Evolutionary conservation across 805 yeast species (phyloP).

Genomic region (Kazachstania psychrophila): DNA sequence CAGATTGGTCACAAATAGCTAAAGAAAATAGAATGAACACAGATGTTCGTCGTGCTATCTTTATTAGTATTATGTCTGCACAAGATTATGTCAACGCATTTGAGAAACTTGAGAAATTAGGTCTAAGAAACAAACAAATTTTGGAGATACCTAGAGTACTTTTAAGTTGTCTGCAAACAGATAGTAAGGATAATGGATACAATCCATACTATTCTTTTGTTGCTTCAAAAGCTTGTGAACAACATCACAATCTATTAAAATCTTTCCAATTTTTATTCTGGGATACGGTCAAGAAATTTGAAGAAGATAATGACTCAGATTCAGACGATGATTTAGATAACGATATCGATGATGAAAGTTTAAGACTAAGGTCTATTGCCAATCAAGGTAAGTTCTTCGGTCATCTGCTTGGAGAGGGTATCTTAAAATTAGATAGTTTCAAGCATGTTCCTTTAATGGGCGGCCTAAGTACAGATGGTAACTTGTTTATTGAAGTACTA

Average conservation of each 20-base stretch:
- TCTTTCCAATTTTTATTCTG: slow-evolving; percentile 83
- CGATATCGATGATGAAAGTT: slow-evolving; percentile 42
- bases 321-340: slow-evolving; percentile 25
- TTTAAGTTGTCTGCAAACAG: slow-evolving; percentile 78
- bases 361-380: slow-evolving; percentile 48
- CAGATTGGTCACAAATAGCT: slow-evolving; percentile 86
- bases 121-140: slow-evolving; percentile 69
- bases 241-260: slow-evolving; percentile 61
- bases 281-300: slow-evolving; percentile 73
- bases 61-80: slow-evolving; percentile 91
- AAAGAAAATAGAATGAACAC: slow-evolving; percentile 87
- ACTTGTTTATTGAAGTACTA: slow-evolving; percentile 63
- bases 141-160: slow-evolving; percentile 80
- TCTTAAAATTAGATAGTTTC: slow-evolving; percentile 63
- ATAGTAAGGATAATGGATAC: slow-evolving; percentile 45
- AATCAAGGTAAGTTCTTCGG: slow-evolving; percentile 82
- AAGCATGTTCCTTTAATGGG: slow-evolving; percentile 67
- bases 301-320: slow-evolving; percentile 39
- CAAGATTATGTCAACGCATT: slow-evolving; percentile 85
- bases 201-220: slow-evolving; percentile 85
- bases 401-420: slow-evolving; percentile 58
- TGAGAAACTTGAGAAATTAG: slow-evolving; percentile 68
- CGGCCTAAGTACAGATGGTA: slow-evolving; percentile 48
- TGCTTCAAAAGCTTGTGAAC: slow-evolving; percentile 64
- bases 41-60: slow-evolving; percentile 86